Base-by-base conservation (phyloP, 495 filamentous ascomycete genomes). In the Aspergillus sclerotiicarbonarius region DNA sequence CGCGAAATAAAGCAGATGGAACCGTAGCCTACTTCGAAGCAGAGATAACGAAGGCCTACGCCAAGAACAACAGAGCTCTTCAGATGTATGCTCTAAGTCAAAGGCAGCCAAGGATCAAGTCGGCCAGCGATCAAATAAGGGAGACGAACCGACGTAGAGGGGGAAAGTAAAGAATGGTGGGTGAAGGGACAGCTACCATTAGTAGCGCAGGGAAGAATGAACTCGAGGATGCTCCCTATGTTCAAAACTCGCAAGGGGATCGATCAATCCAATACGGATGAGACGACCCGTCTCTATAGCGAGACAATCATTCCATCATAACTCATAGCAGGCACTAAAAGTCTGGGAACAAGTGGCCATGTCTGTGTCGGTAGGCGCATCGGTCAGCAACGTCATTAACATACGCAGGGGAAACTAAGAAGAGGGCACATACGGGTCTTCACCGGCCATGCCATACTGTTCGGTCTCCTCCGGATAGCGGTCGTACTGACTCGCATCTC, bases 401-500 rank as follows among this genome's bases (percentile, higher is more conserved):
- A 48, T 47, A 48, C 7, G 10, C 39, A 53, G 43, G 8, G 47
- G 25, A 18, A 29, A 18, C 12, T 16, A n/a, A 47, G 45, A 41
- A 53, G 19, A 20, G 12, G 50, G 53, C 61, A 90, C 92, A 70
- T 83, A 96, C 92, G 87, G 80, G 75, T 97, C 92, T 53, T 86
- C 80, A 18, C 91, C 90, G 29, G 73, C 74, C 51, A 81, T 74
- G 46, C 92, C 92, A 67, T 98, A 98, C 62, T 85, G 82, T 72
- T 98, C 94, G 49, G 89, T 90, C 69, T 98, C 94, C 76, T 98
- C 94, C 3, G 94, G 91, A 75, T 98, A 98, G 68, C 90, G 90
- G 74, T 98, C 94, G 65, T 98, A 98, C 74, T 96, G 91, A 74
- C 92, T 97, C 32, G 94, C 89, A 78, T 98, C 94, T 53, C 94